Evolutionary conservation across 352 stramenopile species (phyloP).

Genomic region (Pythium biforme): DNA sequence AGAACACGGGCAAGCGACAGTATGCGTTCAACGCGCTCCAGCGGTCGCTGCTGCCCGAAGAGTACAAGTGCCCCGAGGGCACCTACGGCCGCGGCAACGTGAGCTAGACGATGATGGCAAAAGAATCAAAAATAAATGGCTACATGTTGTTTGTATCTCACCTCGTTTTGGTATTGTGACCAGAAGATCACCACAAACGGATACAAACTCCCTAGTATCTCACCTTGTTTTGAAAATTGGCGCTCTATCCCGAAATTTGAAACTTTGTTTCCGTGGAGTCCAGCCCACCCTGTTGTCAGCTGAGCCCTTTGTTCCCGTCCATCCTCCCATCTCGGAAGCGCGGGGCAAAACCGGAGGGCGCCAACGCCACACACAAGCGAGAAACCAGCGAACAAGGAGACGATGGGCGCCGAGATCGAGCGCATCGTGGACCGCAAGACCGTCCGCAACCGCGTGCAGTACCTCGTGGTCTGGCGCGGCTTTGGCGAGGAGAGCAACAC

Average conservation of each 20-base stretch:
- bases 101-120: slow-evolving; percentile 30
- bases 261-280: neutral
- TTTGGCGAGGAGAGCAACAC: slow-evolving; percentile 85
- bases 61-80: slow-evolving; percentile 84
- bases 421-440: slow-evolving; percentile 82
- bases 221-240: slow-evolving; percentile 9
- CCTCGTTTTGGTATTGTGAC: neutral
- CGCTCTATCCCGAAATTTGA: slow-evolving; percentile 9
- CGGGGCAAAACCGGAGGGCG: neutral
- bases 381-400: neutral
- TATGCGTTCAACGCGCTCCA: slow-evolving; percentile 88
- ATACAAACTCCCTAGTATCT: neutral
- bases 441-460: slow-evolving; percentile 79
- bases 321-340: slow-evolving; percentile 1
- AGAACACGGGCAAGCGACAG: slow-evolving; percentile 78
- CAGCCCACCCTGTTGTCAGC: too few species aligned
- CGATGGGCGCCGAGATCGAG: slow-evolving; percentile 68
- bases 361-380: neutral
- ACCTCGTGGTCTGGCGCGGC: slow-evolving; percentile 77
- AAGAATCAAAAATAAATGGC: slow-evolving; percentile 6
- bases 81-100: slow-evolving; percentile 80
- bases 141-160: slow-evolving; percentile 6
- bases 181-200: too few species aligned
- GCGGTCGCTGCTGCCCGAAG: slow-evolving; percentile 76
- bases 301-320: neutral